Base-by-base conservation (phyloP, 2,329 filamentous ascomycete genomes). In the Aureobasidium melanogenum region DNA sequence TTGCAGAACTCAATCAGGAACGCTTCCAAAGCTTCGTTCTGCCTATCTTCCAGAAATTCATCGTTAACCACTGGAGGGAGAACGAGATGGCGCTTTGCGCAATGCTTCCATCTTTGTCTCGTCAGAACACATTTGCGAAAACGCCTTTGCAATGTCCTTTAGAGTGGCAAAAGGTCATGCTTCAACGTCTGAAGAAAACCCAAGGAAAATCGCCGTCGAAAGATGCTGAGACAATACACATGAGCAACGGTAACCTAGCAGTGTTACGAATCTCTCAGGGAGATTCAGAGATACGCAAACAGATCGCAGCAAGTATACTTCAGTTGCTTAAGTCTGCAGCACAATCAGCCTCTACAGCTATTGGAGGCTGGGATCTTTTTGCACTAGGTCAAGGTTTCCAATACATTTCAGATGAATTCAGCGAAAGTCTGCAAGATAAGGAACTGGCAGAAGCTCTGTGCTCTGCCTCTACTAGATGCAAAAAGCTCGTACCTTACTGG, bases 21-120 rank as follows among this genome's bases (percentile, higher is more conserved):
- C 83, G 89, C 41, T 99, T 97, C 70, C 83, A 85, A 59, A 86
- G 84, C 65, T 78, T 97, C n/a, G 81, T 96, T 34, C 79, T 92
- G 8, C 87, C 85, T 39, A 86, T 89, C 62, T 91, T 97, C 67
- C 89, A 95, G 72, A 90, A 84, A 83, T 97, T 94, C 68, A 80
- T 96, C 64, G 78, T 85, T 34, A 81, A 81, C 7, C 85, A 89
- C 67, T 95, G 90, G 89, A 83, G 66, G 71, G 79, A 69, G 80
- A 69, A 89, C 56, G 86, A 90, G 70, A 82, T 87, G 64, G 81
- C 87, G 64, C 76, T 91, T 17, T 90, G 87, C 67, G 78, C 89
- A 10, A 72, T 89, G 30, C 71, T 92, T 34, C 86, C 88, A 1
- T 82, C 81, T 52, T 83, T 92, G 15, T 70, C 72, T 50, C 68